Percentiles rank a stretch among this genome's conserved stretches.
Evolutionary conservation across 1,139 yeast genomes (phyloP).

Genomic region (Suhomyces bokatorum): DNA sequence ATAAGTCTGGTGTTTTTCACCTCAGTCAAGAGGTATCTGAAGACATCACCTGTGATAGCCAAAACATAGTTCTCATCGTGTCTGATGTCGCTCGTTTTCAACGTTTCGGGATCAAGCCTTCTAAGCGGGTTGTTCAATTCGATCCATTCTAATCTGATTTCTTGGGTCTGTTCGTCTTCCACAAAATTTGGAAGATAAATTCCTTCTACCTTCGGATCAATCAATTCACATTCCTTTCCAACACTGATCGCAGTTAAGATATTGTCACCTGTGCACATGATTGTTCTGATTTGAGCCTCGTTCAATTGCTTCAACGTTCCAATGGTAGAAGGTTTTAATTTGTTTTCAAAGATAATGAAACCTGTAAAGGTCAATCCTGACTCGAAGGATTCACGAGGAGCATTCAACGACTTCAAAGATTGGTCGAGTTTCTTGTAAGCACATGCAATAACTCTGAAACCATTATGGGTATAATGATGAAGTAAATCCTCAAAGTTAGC

Average conservation of each 20-base stretch:
- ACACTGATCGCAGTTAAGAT: conserved; percentile 93
- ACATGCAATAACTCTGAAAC: conserved; percentile 93
- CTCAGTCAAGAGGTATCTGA: conserved; percentile 69
- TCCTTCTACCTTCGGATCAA: conserved; percentile 41
- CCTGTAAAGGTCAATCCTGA: conserved; percentile 72
- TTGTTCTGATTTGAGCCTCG: conserved; percentile 72
- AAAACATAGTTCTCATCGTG: conserved; percentile 51
- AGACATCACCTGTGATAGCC: conserved; percentile 92
- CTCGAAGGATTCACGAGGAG: conserved; percentile 64
- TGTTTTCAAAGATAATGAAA: conserved; percentile 88
- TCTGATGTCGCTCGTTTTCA: conserved; percentile 48
- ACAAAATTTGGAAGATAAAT: conserved; percentile 73
- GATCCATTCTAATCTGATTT: conserved; percentile 55
- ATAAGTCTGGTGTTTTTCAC: conserved; percentile 40
- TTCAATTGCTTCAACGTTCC: conserved; percentile 58
- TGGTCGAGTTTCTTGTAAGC: conserved; percentile 58
- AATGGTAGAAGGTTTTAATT: conserved; percentile 69
- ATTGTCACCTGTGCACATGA: conserved; percentile 98
- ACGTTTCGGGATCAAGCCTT: conserved; percentile 60
- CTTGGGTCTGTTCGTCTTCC: conserved; percentile 27
- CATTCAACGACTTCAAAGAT: conserved; percentile 19
- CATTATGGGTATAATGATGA: conserved; percentile 85
- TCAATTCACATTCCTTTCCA: conserved; percentile 76
- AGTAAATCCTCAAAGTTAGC: conserved; percentile 69
- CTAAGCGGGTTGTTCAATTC: conserved; percentile 58